Evolutionary conservation across 106 monocot genomes (phyloP).

Genomic region (Chionographis japonica): DNA sequence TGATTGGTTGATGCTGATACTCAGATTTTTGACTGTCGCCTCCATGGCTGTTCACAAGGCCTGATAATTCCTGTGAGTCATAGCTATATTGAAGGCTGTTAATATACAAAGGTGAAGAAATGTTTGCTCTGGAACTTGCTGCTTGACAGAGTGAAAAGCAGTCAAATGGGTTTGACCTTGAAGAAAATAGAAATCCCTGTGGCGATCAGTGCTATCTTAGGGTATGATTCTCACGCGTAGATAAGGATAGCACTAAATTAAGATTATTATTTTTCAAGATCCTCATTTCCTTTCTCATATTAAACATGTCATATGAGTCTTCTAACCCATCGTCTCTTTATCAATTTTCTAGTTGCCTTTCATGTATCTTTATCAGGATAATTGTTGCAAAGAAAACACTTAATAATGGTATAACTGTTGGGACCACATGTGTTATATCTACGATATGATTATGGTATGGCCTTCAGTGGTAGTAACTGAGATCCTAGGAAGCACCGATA

Average conservation of each 20-base stretch:
- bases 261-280: background rate
- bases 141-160: slow-evolving; percentile 83
- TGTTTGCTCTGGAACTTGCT: slow-evolving; percentile 22
- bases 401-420: too few relatives aligned
- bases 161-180: slow-evolving; percentile 44
- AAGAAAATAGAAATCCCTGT: slow-evolving; percentile 69
- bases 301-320: background rate
- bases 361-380: too few relatives aligned
- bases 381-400: too few relatives aligned
- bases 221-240: slow-evolving; percentile 29
- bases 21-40: slow-evolving; percentile 89
- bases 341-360: too few relatives aligned
- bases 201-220: slow-evolving; percentile 73
- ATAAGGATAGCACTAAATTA: background rate
- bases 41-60: slow-evolving; percentile 92
- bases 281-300: background rate
- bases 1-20: slow-evolving; percentile 5
- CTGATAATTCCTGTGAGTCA: slow-evolving; percentile 69
- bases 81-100: slow-evolving; percentile 3
- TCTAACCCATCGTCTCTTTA: background rate
- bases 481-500: too few relatives aligned
- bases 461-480: too few relatives aligned
- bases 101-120: slow-evolving; percentile 8
- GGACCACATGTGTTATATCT: too few relatives aligned
- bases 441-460: too few relatives aligned